phyloP scores from a whole-genome alignment of 1,284 basidiomycete species.

The Apiotrichum akiyoshidainum region DNA sequence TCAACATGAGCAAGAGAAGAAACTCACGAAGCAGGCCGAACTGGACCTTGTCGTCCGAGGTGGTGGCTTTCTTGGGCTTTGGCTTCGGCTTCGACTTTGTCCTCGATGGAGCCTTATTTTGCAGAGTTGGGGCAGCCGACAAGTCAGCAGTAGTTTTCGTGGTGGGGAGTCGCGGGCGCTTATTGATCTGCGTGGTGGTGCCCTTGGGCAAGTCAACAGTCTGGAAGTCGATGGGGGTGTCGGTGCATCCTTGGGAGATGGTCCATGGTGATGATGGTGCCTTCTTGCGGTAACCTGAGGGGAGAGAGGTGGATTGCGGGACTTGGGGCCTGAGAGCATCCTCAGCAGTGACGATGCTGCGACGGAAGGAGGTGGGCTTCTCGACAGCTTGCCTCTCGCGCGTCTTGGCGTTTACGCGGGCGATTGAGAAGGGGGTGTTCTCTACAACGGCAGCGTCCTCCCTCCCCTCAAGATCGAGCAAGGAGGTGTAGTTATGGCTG shows the following conservation, averaged over 20 bases:
- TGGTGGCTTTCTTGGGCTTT: conserved; percentile 8
- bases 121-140: conserved; percentile 1
- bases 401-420: conserved; percentile 1
- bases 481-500: conserved; percentile 17
- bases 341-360: conserved; percentile 7
- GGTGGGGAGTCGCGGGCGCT: not conserved
- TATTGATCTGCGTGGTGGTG: conserved; percentile 5
- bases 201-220: not conserved
- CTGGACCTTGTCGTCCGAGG: conserved; percentile 12
- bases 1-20: fast-evolving
- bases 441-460: conserved; percentile 24
- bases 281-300: no score
- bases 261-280: no score
- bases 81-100: conserved; percentile 12
- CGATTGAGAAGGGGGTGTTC: conserved; percentile 28
- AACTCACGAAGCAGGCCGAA: conserved; percentile 16
- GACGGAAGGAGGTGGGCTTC: not conserved
- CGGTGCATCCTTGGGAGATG: no score
- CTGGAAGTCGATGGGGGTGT: no score
- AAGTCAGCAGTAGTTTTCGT: not conserved
- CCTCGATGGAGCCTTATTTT: not conserved
- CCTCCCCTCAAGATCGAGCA: conserved; percentile 26
- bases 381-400: not conserved
- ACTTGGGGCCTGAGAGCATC: not conserved
- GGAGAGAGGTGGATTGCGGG: not conserved